Percentiles rank a stretch among this genome's conserved stretches.
Evolutionary conservation across 2,329 filamentous ascomycete species (phyloP).

Genomic region (Colletotrichum chrysophilum): DNA sequence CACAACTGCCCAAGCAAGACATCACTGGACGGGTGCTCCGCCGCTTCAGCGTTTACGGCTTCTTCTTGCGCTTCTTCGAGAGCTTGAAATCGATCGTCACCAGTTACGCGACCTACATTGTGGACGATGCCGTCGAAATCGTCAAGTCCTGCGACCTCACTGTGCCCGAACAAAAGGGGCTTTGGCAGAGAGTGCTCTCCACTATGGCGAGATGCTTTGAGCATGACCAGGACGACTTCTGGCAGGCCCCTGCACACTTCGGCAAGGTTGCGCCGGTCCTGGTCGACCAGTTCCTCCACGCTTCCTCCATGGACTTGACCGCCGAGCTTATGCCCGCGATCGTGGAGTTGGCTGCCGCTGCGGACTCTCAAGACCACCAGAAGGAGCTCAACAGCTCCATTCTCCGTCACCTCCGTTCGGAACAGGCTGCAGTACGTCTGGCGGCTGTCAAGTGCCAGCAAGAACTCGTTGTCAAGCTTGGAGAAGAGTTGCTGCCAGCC

Average conservation of each 20-base stretch:
- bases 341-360: conserved; percentile 78
- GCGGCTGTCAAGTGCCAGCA: conserved; percentile 85
- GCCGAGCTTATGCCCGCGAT: conserved; percentile 74
- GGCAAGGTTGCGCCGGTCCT: conserved; percentile 72
- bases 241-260: conserved; percentile 92
- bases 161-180: conserved; percentile 51
- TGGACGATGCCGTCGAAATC: conserved; percentile 75
- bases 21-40: conserved; percentile 62
- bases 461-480: conserved; percentile 77
- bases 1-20: conserved; percentile 67
- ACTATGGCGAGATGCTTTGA: conserved; percentile 80
- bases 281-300: conserved; percentile 67
- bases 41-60: conserved; percentile 80
- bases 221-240: conserved; percentile 94
- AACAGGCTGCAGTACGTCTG: conserved; percentile 74
- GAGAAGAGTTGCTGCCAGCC: conserved; percentile 92
- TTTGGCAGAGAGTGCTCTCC: conserved; percentile 74
- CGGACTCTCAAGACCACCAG: conserved; percentile 87
- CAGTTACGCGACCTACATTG: conserved; percentile 83
- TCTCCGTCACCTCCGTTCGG: conserved; percentile 78
- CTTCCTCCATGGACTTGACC: conserved; percentile 44
- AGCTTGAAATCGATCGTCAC: conserved; percentile 94
- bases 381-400: conserved; percentile 85
- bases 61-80: conserved; percentile 80
- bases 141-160: conserved; percentile 59